Evolutionary conservation across 495 filamentous ascomycete genomes (phyloP).

Genomic region (Lasiosphaeriaceae sp.): DNA sequence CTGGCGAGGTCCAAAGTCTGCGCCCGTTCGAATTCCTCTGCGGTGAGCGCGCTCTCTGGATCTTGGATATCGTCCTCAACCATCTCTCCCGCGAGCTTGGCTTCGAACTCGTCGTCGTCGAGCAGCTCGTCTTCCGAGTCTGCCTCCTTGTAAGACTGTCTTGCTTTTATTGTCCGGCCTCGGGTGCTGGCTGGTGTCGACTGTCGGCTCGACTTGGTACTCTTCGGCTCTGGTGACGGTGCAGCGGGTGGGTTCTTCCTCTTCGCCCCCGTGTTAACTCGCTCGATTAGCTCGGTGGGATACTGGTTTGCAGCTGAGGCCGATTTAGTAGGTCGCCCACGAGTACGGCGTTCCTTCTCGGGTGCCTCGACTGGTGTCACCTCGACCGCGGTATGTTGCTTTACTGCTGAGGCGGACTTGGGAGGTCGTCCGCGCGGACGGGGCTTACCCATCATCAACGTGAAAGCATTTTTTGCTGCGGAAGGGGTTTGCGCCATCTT

Average conservation of each 20-base stretch:
- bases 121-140: constrained; percentile 67
- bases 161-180: constrained; percentile 33
- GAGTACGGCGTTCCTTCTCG: background rate
- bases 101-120: constrained; percentile 70
- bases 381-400: too few species aligned
- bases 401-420: constrained; percentile 10
- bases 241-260: constrained; percentile 37
- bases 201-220: constrained; percentile 63
- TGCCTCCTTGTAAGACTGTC: constrained; percentile 46
- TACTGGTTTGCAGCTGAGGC: background rate
- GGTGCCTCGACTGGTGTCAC: background rate
- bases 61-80: constrained; percentile 53
- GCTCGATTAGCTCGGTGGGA: constrained; percentile 8
- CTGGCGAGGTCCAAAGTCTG: constrained; percentile 76
- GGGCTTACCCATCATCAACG: constrained; percentile 45
- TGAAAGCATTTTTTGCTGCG: constrained; percentile 38
- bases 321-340: constrained; percentile 18
- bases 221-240: constrained; percentile 51
- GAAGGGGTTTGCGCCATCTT: constrained; percentile 7
- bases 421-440: constrained; percentile 17
- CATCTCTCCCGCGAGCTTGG: constrained; percentile 59
- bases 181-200: constrained; percentile 63
- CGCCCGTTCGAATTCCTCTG: constrained; percentile 63
- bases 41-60: constrained; percentile 32
- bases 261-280: constrained; percentile 35